These are phyloP conservation scores for Orbilia oligospora DNA, from an alignment of 2,329 filamentous ascomycete species.

Conservation along the genomic window DNA sequence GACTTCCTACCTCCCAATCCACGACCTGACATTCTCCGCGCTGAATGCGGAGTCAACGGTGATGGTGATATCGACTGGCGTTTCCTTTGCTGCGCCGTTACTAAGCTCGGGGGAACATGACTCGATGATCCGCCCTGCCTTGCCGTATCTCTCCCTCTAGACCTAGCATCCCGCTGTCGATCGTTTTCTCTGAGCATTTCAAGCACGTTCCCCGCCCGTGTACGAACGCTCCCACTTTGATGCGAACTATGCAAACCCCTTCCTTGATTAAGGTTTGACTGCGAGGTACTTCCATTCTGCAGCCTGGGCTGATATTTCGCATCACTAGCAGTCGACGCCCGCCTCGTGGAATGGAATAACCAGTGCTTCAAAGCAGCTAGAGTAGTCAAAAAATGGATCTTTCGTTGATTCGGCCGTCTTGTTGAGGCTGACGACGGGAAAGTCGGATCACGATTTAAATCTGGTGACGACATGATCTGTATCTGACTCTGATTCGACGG, in stretches of 20 bases:
- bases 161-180: constrained; percentile 41
- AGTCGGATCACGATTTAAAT: constrained; percentile 59
- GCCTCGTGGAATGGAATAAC: constrained; percentile 78
- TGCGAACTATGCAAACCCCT: constrained; percentile 48
- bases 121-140: constrained; percentile 40
- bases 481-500: constrained; percentile 63
- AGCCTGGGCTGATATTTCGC: constrained; percentile 45
- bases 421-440: constrained; percentile 39
- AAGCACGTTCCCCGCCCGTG: constrained; percentile 47
- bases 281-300: constrained; percentile 52
- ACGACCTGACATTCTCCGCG: constrained; percentile 82
- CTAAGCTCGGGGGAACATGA: constrained; percentile 35
- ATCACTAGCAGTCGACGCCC: constrained; percentile 72
- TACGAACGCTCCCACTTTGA: constrained; percentile 53
- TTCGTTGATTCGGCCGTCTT: constrained; percentile 77
- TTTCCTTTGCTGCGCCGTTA: constrained; percentile 70
- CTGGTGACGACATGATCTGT: constrained; percentile 64
- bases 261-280: constrained; percentile 47
- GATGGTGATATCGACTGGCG: constrained; percentile 87
- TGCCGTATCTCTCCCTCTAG: constrained; percentile 41
- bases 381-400: constrained; percentile 75
- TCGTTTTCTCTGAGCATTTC: constrained; percentile 56
- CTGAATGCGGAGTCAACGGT: constrained; percentile 88
- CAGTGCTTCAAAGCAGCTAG: constrained; percentile 79
- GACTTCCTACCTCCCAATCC: constrained; percentile 93